Base-by-base conservation (phyloP, 495 filamentous ascomycete species). In the Rhypophila decipiens region DNA sequence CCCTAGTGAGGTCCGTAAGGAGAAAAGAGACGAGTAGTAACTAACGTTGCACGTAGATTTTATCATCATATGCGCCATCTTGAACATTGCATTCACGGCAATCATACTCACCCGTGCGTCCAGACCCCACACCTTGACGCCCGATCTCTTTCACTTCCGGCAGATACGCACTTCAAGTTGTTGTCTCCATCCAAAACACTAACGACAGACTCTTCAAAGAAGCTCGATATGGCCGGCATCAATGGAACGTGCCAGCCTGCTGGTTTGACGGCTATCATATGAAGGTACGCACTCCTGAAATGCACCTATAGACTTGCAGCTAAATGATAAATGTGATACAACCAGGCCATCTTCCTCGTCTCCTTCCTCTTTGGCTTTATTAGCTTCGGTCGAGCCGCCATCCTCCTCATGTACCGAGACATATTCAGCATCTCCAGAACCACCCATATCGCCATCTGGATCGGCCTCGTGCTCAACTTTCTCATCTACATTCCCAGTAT, bases 181-280 rank as follows among this genome's bases (percentile, higher is more conserved):
- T 17, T 10, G 15, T 38, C 20, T 2, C 36, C 36, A 3, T 18
- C 2, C 15, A n/a, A 8, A 19, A 1, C 9, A 9, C 17, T 22
- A 41, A 5, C 1, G 15, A 22, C 18, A 41, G 4, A 1, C 21
- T 3, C 8, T 12, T 23, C 4, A 22, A 19, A 21, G 19, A 23
- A 22, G 5, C 18, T 21, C 39, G 24, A 10, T 53, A 39, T 27
- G 24, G 35, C 29, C 39, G 51, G 9, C 51, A 53, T 27, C 42
- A 43, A 41, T 53, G 51, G 51, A 35, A 53, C 23, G 36, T 53
- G 3, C 51, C 51, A 4, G 46, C 43, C 1, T 53, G 51, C 51
- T 53, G 39, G 46, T 49, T 47, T 19, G 15, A 13, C 8, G 44
- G 34, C 2, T 4, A 27, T 3, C 40, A 47, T 15, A 29, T 29